Conservation (phyloP, 2,329 filamentous ascomycete species). For the Pseudogymnoascus sp. region DNA sequence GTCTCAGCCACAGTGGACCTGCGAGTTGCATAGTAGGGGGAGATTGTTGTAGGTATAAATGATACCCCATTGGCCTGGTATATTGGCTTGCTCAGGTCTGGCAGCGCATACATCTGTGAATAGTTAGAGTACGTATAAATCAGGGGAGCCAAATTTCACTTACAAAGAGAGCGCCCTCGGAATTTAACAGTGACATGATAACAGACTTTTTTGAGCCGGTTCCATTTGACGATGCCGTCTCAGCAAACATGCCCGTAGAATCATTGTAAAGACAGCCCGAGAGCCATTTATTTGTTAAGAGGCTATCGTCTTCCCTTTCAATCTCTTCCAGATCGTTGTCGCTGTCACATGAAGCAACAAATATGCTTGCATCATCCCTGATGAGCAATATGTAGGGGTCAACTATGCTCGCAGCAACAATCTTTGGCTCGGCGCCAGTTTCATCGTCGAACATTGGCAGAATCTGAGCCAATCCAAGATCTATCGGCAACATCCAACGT, state of each 20-base stretch:
- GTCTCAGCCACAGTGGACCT: conserved; percentile 64
- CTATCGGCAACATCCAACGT: conserved; percentile 35
- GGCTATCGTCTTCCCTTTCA: conserved; percentile 50
- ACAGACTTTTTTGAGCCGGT: conserved; percentile 39
- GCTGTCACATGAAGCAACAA: conserved; percentile 70
- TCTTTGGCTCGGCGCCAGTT: conserved; percentile 69
- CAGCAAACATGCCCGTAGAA: conserved; percentile 45
- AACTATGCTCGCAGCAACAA: conserved; percentile 72
- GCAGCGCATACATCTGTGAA: conserved; percentile 65
- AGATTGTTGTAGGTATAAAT: conserved; percentile 69
- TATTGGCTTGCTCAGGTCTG: conserved; percentile 61
- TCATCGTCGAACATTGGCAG: conserved; percentile 89
- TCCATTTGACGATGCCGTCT: conserved; percentile 14
- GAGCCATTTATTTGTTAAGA: conserved; percentile 62
- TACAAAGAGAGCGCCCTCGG: conserved; percentile 67
- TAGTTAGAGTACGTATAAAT: conserved; percentile 11
- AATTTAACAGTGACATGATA: conserved; percentile 69
- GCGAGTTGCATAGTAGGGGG: conserved; percentile 60
- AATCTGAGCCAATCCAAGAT: conserved; percentile 83
- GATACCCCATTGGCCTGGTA: conserved; percentile 70
- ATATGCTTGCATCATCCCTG: conserved; percentile 73
- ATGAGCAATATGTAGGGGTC: conserved; percentile 81
- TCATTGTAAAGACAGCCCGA: conserved; percentile 81
- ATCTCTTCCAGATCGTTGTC: conserved; percentile 82
- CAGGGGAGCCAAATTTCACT: conserved; percentile 28